A percentile compares a stretch with the other conserved stretches of the same genome.
phyloP scores from a whole-genome alignment of 495 filamentous ascomycete species.

The Penicillium cosmopolitanum region DNA sequence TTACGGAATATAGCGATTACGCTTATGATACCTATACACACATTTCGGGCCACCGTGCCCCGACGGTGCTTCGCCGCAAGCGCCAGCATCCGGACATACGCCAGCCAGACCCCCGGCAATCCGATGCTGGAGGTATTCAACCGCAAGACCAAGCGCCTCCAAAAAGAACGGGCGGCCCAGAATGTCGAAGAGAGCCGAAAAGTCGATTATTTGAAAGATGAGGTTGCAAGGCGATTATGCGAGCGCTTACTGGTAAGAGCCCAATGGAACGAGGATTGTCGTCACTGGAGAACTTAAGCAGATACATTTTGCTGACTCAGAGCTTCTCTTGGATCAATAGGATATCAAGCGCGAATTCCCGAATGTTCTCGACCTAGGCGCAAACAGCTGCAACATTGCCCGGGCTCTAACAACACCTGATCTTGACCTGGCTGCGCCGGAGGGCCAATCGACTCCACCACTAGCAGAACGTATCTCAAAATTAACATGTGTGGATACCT shows the following conservation, averaged over 20 bases:
- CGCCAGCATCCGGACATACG: constrained; percentile 59
- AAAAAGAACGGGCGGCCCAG: constrained; percentile 81
- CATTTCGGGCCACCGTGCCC: constrained; percentile 27
- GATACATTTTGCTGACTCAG: constrained; percentile 13
- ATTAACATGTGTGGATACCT: constrained; percentile 81
- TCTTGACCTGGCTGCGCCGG: constrained; percentile 53
- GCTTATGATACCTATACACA: constrained; percentile 33
- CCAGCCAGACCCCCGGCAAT: constrained; percentile 72
- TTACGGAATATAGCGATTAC: background rate
- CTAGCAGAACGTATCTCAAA: constrained; percentile 67
- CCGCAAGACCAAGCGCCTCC: constrained; percentile 78
- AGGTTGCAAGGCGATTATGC: constrained; percentile 81
- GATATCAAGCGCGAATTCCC: constrained; percentile 90
- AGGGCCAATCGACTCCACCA: constrained; percentile 59
- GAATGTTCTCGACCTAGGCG: constrained; percentile 88
- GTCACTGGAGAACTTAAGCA: background rate
- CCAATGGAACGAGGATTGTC: constrained; percentile 9
- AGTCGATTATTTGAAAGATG: constrained; percentile 90
- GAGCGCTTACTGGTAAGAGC: constrained; percentile 77
- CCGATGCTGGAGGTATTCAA: constrained; percentile 92
- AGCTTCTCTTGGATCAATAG: constrained; percentile 42
- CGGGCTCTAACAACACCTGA: constrained; percentile 71
- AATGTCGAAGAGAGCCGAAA: constrained; percentile 72
- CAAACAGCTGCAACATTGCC: constrained; percentile 94
- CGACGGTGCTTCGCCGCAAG: constrained; percentile 22